Evolutionary conservation across 495 filamentous ascomycete genomes (phyloP).

Genomic region (Penicillium ochrochloron): DNA sequence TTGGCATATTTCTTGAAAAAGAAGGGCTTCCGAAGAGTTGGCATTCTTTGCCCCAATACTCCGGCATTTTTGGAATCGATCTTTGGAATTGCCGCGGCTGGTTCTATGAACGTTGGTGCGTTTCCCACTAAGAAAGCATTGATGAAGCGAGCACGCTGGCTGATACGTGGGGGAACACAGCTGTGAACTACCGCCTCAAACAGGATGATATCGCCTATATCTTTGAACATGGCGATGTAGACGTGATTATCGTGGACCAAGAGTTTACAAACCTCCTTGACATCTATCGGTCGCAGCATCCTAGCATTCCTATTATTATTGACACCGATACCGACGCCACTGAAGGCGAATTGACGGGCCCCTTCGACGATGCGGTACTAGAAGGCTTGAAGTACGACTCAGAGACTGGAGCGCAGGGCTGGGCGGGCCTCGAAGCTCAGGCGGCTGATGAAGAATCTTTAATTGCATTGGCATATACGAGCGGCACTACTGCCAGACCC

Average conservation of each 20-base stretch:
- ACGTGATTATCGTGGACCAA: constrained; percentile 83
- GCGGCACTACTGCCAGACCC: constrained; percentile 87
- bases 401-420: constrained; percentile 66
- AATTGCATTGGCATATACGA: constrained; percentile 89
- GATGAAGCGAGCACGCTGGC: neutral
- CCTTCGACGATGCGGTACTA: constrained; percentile 81
- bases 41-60: constrained; percentile 88
- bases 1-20: constrained; percentile 85
- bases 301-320: constrained; percentile 69
- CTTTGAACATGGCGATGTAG: constrained; percentile 81
- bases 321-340: constrained; percentile 85
- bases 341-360: constrained; percentile 73
- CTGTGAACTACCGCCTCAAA: constrained; percentile 91
- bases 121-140: neutral
- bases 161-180: constrained; percentile 29
- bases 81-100: constrained; percentile 86
- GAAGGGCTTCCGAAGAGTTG: constrained; percentile 68
- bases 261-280: constrained; percentile 77
- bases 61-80: constrained; percentile 91
- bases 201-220: constrained; percentile 89
- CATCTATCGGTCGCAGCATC: constrained; percentile 60
- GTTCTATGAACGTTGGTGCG: constrained; percentile 73
- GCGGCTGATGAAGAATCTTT: constrained; percentile 73
- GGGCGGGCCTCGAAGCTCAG: constrained; percentile 74
- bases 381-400: constrained; percentile 77